A percentile compares a stretch with the other conserved stretches of the same genome.
These are phyloP conservation scores for Rosa multiflora DNA, from an alignment of 306 rosid species.

Conservation along the genomic window DNA sequence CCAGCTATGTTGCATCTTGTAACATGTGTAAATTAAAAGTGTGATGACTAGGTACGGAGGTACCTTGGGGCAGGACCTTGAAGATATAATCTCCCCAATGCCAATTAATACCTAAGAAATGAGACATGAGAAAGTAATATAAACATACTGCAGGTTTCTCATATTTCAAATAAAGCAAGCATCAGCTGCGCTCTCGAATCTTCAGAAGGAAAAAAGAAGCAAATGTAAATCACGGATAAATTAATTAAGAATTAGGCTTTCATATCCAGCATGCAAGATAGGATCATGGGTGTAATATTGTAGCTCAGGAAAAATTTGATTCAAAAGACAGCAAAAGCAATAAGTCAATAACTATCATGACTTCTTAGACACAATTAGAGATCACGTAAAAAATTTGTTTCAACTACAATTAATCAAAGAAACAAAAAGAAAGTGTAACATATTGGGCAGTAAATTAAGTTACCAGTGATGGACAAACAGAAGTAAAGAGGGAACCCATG, in stretches of 20 bases:
- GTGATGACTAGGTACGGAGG: conserved; percentile 13
- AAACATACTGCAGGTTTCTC: neutral
- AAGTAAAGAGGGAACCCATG: conserved; percentile 96
- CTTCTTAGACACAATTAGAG: neutral
- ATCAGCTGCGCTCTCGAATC: neutral
- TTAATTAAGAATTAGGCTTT: neutral
- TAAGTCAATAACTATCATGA: neutral
- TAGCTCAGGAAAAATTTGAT: neutral
- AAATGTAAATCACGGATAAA: neutral
- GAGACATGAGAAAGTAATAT: conserved; percentile 4
- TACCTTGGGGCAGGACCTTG: conserved; percentile 93
- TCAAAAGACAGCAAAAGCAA: neutral
- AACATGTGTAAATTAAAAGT: conserved; percentile 11
- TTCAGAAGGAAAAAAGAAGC: neutral
- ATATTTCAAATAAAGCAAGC: neutral
- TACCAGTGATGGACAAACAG: conserved; percentile 94
- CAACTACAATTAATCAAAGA: neutral
- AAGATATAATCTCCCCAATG: conserved; percentile 81
- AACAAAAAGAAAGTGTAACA: neutral
- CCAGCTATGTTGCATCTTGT: conserved; percentile 10
- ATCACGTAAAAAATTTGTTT: neutral
- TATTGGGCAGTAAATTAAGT: conserved; percentile 22
- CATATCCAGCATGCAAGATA: neutral
- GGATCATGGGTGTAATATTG: neutral
- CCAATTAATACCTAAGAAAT: conserved; percentile 71